These are phyloP conservation scores for Fraxinus platypoda DNA, from an alignment of 305 asterid species.

Conservation along the genomic window DNA sequence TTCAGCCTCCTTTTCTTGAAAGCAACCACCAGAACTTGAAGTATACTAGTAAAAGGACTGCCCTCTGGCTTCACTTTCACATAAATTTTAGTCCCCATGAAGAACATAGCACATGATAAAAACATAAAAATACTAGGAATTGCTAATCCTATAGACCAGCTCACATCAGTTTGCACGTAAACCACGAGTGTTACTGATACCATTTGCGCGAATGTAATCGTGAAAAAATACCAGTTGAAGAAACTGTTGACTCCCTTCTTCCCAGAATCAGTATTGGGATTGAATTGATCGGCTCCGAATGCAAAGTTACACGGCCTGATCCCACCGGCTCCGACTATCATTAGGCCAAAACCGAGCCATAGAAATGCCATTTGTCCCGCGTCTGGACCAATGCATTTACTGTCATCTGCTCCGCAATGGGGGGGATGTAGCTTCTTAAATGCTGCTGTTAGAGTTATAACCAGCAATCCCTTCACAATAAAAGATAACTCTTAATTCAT, in stretches of 20 bases:
- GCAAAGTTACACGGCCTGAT: conserved; percentile 66
- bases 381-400: conserved; percentile 31
- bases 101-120: conserved; percentile 42
- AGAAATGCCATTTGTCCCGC: conserved; percentile 45
- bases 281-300: conserved; percentile 65
- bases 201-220: conserved; percentile 47
- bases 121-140: conserved; percentile 48
- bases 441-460: conserved; percentile 49
- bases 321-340: conserved; percentile 56
- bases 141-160: conserved; percentile 60
- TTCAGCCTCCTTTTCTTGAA: conserved; percentile 45
- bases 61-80: conserved; percentile 50
- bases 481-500: not conserved
- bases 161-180: conserved; percentile 53
- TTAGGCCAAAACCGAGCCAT: conserved; percentile 36
- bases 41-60: conserved; percentile 47
- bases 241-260: conserved; percentile 52
- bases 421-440: conserved; percentile 51
- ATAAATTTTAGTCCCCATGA: conserved; percentile 43
- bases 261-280: conserved; percentile 45
- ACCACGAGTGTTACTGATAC: conserved; percentile 50
- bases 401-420: conserved; percentile 26
- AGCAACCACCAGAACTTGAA: conserved; percentile 52
- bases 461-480: conserved; percentile 38
- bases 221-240: conserved; percentile 70